A percentile compares a stretch with the other conserved stretches of the same genome.
Evolutionary conservation across 2,329 filamentous ascomycete genomes (phyloP).

Genomic region (Trichoderma arundinaceum): DNA sequence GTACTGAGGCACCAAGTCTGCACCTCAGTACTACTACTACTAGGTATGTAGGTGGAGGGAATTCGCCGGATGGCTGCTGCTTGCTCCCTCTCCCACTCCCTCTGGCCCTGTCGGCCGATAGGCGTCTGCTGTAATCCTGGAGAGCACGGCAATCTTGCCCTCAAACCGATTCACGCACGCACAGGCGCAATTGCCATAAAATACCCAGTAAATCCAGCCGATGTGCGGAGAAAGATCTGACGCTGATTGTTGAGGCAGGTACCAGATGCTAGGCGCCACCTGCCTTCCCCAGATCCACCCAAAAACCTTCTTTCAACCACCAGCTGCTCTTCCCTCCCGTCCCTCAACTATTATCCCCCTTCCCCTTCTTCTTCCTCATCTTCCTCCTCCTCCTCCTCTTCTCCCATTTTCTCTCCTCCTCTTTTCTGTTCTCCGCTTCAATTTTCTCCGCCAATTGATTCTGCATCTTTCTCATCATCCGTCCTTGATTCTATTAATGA

Average conservation of each 20-base stretch:
- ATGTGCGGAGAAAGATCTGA: slow-evolving; percentile 27
- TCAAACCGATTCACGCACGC: slow-evolving; percentile 3
- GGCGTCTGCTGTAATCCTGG: too few species aligned
- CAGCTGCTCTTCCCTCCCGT: not conserved
- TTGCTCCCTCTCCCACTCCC: too few species aligned
- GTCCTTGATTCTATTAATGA: not conserved
- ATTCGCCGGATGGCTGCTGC: too few species aligned
- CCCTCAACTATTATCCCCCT: slow-evolving; percentile 14
- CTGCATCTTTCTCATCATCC: not conserved
- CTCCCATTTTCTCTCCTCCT: not conserved
- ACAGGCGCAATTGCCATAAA: not conserved
- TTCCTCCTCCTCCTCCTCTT: not conserved
- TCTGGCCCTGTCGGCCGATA: too few species aligned
- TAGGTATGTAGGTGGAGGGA: too few species aligned
- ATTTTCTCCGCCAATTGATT: not conserved
- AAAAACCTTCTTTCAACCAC: slow-evolving; percentile 33
- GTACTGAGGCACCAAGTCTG: too few species aligned
- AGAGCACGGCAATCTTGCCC: not conserved
- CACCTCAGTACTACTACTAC: too few species aligned
- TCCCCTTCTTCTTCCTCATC: slow-evolving; percentile 6
- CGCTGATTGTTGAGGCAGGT: slow-evolving; percentile 31
- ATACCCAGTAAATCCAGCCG: slow-evolving; percentile 18
- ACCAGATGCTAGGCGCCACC: slow-evolving; percentile 31
- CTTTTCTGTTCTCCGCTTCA: not conserved
- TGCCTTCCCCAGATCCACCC: slow-evolving; percentile 28